Base-by-base conservation (phyloP, 2,329 filamentous ascomycete species). In the Penicillium sp. region DNA sequence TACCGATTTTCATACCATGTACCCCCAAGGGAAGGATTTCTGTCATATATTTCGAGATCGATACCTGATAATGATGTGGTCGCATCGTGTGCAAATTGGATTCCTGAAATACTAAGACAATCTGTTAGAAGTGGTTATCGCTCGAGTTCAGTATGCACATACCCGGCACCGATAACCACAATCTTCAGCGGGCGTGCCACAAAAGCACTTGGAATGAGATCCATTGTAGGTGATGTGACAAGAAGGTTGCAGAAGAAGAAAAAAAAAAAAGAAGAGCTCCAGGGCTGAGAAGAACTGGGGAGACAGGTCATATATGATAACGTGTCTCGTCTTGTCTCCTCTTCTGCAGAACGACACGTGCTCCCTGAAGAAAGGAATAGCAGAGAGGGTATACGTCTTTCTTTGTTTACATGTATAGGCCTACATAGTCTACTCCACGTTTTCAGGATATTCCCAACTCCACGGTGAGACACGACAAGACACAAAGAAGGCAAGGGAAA, bases 1-100 rank as follows among this genome's bases (percentile, higher is more conserved):
- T 72, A 72, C 19, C 66, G 63, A 60, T 66, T 70, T 23, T 69
- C 67, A 25, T 66, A 61, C 70, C 70, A 72, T 41, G 68, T 65
- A 33, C 70, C 69, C 13, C 71, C 71, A 23, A 73, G 57, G 36
- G 67, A 66, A 29, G 68, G 61, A 47, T 74, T 73, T 61, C 51
- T 51, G 43, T 61, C 59, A 15, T 56, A 59, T 19, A 61, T 59
- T 21, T 52, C 36, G 2, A 61, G 43, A 19, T 56, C 52, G n/a
- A 59, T 6, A 13, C 31, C 25, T 17, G 38, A 19, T 4, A 60
- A 31, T n/a, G 51, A 48, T 4, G 29, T 31, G 13, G 44, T 50
- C 25, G 51, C 39, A 39, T 53, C 57, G 27, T 53, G 53, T 9
- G 59, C 59, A 1, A 61, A 57, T 38, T 57, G 57, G 6, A 61